phyloP scores from a whole-genome alignment of 768 basidiomycete genomes.

The Pleurotus tuber-regium region DNA sequence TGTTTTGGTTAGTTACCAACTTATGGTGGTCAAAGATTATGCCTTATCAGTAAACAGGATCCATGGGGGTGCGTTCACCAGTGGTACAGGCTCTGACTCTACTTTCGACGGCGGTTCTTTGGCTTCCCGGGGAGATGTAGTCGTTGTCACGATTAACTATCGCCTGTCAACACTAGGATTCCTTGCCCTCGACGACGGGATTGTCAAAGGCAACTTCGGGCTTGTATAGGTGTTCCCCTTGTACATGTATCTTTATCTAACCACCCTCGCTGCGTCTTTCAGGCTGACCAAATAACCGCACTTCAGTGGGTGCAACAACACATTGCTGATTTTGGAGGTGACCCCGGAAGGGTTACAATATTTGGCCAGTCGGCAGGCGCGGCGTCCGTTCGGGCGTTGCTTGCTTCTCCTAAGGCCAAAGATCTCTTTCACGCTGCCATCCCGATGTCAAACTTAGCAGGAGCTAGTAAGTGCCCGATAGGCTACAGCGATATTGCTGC shows the following conservation, averaged over 20 bases:
- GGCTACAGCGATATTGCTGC: neutral
- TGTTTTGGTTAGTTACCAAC: constrained; percentile 33
- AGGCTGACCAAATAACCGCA: constrained; percentile 21
- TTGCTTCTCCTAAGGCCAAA: constrained; percentile 31
- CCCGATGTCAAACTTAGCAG: constrained; percentile 45
- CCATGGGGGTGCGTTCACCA: constrained; percentile 45
- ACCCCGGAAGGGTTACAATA: constrained; percentile 45
- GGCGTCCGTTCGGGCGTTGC: constrained; percentile 36
- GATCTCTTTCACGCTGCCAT: constrained; percentile 39
- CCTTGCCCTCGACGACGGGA: constrained; percentile 47
- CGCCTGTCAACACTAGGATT: constrained; percentile 64
- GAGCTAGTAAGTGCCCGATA: constrained; percentile 25
- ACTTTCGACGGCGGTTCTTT: constrained; percentile 43
- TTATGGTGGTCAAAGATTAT: neutral
- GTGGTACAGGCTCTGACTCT: constrained; percentile 35
- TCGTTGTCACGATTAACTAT: constrained; percentile 67
- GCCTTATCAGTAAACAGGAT: constrained; percentile 21
- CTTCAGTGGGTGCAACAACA: constrained; percentile 58
- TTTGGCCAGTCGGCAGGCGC: constrained; percentile 25
- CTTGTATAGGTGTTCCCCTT: constrained; percentile 29
- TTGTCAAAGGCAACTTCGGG: constrained; percentile 36
- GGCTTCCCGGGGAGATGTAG: constrained; percentile 51
- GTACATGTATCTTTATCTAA: neutral
- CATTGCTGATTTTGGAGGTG: constrained; percentile 54
- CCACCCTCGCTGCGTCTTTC: too few relatives aligned